Base-by-base conservation (phyloP, 495 filamentous ascomycete species). In the Viridothelium virens region DNA sequence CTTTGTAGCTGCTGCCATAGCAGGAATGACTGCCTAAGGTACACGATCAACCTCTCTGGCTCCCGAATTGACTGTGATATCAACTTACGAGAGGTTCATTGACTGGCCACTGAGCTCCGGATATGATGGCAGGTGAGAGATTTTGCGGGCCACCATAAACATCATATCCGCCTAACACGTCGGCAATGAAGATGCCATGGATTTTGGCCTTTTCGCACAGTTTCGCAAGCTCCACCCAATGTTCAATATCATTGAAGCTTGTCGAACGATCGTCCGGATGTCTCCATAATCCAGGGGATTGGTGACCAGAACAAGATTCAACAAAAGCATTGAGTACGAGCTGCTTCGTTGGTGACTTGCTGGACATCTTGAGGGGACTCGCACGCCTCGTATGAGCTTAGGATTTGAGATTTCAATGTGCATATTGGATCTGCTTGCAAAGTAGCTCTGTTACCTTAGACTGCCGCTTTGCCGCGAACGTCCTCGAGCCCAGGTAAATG, bases 141-240 rank as follows among this genome's bases (percentile, higher is more conserved):
- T 79, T 83, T 25, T 25, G 25, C 25, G 25, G 25, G 0, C 81
- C 82, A 63, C 85, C 77, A 41, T 85, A 86, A 2, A 81, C 85
- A 70, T 87, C 82, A 68, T 82, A 76, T 0, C 80, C 83, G 9
- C 84, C 85, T 65, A 84, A 85, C 0, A 82, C 84, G 69, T 87
- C 85, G 2, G 85, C 85, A 50, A 87, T 74, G 72, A 87, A 87
- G 47, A 87, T 66, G 11, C 81, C 82, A 63, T 85, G 84, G 73
- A 87, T 83, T 33, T 80, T 81, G 7, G 82, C 85, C 16, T 78
- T 75, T 61, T 87, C 85, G 2, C 86, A 77, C 0, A 86, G 70
- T 69, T 86, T 83, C 37, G 85, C 85, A 1, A 87, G 75, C 12
- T 86, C 79, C 31, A 84, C 78, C 82, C 83, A 87, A 69, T 86